Conservation (phyloP, 768 basidiomycete genomes). For the Lentinula aciculospora region DNA sequence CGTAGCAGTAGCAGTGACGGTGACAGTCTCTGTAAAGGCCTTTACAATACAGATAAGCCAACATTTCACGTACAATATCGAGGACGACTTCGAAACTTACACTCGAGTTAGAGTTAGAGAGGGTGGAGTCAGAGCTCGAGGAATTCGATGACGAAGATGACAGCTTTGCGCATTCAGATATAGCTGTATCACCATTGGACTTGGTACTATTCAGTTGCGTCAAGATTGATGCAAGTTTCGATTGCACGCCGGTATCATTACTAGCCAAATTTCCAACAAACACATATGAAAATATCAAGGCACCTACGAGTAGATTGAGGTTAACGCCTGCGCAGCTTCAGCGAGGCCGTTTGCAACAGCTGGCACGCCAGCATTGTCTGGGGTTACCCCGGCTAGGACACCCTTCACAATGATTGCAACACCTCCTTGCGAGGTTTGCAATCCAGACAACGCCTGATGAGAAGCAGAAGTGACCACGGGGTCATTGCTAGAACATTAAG, state of each 20-base stretch:
- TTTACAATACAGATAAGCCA: not conserved
- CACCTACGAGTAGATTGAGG: not conserved
- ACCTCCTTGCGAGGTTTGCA: conserved; percentile 14
- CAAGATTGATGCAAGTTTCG: conserved; percentile 1
- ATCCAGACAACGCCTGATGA: conserved; percentile 11
- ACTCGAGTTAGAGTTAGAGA: not conserved
- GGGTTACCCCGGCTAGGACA: conserved; percentile 15
- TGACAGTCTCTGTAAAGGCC: not conserved
- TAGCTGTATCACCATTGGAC: not conserved
- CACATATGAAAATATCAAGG: not conserved
- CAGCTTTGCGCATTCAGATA: not conserved
- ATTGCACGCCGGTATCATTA: not conserved
- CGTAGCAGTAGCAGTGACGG: not conserved
- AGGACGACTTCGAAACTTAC: not conserved
- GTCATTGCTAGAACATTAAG: conserved; percentile 8
- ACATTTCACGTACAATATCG: not conserved
- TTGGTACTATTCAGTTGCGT: not conserved
- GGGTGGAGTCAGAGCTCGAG: not conserved
- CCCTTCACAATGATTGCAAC: conserved; percentile 17
- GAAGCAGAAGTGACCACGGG: conserved; percentile 12
- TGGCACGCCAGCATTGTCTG: conserved; percentile 16
- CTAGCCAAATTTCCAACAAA: not conserved
- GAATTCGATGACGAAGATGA: not conserved
- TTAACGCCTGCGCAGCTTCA: conserved; percentile 15
- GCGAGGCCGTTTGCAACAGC: conserved; percentile 13